A percentile compares a stretch with the other conserved stretches of the same genome.
Evolutionary conservation across 805 yeast genomes (phyloP).

Genomic region (Saturnispora sekii): DNA sequence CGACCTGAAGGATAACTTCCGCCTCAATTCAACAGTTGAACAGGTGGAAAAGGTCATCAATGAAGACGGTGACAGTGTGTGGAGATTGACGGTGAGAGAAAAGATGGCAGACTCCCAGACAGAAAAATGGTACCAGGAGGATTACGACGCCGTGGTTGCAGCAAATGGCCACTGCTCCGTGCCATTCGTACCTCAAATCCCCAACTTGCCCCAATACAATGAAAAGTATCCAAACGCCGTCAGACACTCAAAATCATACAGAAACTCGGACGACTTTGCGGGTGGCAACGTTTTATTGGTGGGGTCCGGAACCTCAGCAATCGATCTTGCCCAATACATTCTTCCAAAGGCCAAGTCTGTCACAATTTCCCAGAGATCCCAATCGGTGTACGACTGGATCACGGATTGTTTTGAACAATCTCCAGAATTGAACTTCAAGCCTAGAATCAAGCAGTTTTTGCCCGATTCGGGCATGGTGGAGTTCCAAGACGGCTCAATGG

Average conservation of each 20-base stretch:
- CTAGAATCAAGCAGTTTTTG: conserved; percentile 13
- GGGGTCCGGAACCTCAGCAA: conserved; percentile 35
- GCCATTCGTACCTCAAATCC: conserved; percentile 47
- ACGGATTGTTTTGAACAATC: conserved; percentile 10
- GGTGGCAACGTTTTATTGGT: conserved; percentile 31
- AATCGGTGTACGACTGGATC: conserved; percentile 18
- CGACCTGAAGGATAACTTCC: conserved; percentile 24
- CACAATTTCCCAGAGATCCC: conserved; percentile 15
- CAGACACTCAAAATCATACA: conserved; percentile 47
- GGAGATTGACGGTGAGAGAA: conserved; percentile 12
- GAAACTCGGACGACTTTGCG: conserved; percentile 34
- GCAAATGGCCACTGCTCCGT: conserved; percentile 52
- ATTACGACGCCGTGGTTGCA: conserved; percentile 50
- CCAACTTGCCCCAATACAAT: conserved; percentile 16
- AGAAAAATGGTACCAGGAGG: conserved; percentile 35
- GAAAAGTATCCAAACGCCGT: conserved; percentile 34
- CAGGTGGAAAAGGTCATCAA: conserved; percentile 20
- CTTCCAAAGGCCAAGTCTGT: conserved; percentile 15
- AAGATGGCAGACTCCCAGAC: conserved; percentile 8
- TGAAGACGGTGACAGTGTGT: conserved; percentile 28
- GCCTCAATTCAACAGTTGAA: conserved; percentile 34
- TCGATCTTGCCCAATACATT: conserved; percentile 34
- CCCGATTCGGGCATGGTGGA: conserved; percentile 15
- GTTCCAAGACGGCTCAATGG: conserved; percentile 27
- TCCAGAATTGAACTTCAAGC: conserved; percentile 13